These are phyloP conservation scores for Tricholoma hemisulphureum DNA, from an alignment of 768 basidiomycete species.

Conservation along the genomic window DNA sequence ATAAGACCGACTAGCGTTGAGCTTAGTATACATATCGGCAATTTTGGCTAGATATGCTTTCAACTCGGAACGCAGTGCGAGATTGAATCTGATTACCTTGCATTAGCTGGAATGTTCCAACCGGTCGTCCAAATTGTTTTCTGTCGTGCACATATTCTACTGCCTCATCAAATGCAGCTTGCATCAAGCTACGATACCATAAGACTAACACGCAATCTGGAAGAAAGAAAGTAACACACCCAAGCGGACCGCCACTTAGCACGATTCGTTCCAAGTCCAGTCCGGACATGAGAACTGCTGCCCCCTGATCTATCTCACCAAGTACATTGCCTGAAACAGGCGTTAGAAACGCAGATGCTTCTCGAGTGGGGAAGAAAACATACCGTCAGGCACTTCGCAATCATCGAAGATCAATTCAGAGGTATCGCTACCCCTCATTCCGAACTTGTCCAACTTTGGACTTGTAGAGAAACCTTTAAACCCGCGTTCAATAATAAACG, in stretches of 20 bases:
- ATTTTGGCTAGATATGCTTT: slow-evolving; percentile 56
- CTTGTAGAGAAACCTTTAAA: slow-evolving; percentile 86
- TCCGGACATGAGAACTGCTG: slow-evolving; percentile 89
- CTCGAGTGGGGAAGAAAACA: slow-evolving; percentile 7
- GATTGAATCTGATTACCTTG: slow-evolving; percentile 57
- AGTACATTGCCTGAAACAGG: slow-evolving; percentile 72
- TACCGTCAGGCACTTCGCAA: slow-evolving; percentile 86
- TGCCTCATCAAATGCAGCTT: slow-evolving; percentile 87
- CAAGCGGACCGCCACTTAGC: slow-evolving; percentile 87
- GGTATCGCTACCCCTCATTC: slow-evolving; percentile 95
- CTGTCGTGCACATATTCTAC: slow-evolving; percentile 91
- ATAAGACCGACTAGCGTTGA: slow-evolving; percentile 85
- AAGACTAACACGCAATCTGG: slow-evolving; percentile 1
- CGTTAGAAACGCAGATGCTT: slow-evolving; percentile 5
- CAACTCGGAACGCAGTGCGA: slow-evolving; percentile 10
- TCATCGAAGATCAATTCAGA: slow-evolving; percentile 91
- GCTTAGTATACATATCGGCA: slow-evolving; percentile 93
- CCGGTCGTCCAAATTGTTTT: slow-evolving; percentile 83
- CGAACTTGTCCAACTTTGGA: slow-evolving; percentile 92
- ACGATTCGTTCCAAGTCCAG: slow-evolving; percentile 91
- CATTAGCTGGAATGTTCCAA: slow-evolving; percentile 94
- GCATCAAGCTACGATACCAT: slow-evolving; percentile 66
- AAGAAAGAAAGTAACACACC: slow-evolving; percentile 43
- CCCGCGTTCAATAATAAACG: slow-evolving; percentile 84
- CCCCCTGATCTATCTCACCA: slow-evolving; percentile 77